Base-by-base conservation (phyloP, 2,329 filamentous ascomycete genomes). In the Trichoderma hamatum region DNA sequence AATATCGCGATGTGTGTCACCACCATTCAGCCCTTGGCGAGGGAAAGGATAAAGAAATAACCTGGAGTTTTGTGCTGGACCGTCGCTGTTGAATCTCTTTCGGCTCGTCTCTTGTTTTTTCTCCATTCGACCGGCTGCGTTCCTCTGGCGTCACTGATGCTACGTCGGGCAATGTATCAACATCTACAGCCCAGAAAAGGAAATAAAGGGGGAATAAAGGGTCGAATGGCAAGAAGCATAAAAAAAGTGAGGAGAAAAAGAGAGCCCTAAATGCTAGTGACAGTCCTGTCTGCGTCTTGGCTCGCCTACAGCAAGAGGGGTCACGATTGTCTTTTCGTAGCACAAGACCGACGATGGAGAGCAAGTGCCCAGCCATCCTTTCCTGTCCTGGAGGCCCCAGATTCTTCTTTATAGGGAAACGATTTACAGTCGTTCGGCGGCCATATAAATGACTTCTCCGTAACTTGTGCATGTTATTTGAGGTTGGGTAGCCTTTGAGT, bases 311-410 rank as follows among this genome's bases (percentile, higher is more conserved):
- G 34, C 55, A 32, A 52, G 55, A 39, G 63, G 62, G 62, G 63
- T 66, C 63, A 58, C 52, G 21, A 26, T 58, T 49, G 36, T 66
- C 63, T 66, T 54, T 49, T 58, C 52, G 52, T 34, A 52, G 21
- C 63, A 58, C 52, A 26, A 58, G 54, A 39, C 11, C 32, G 28
- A 39, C 28, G 54, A 56, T 56, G 54, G 9, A 21, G 39, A 51
- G 52, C 43, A 36, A 59, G 39, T 66, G 36, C 16, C 49, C 63
- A 58, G 56, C 52, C 63, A 58, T 59, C 28, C 54, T 59, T 52
- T 52, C 60, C 36, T 59, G 21, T 21, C 55, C 36, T 49, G 52
- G 39, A 19, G 6, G 26, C n/a, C 36, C n/a, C 34, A 30, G 30
- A 7, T 28, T 59, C 14, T 26, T 46, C 64, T 59, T 51, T 28